phyloP scores from a whole-genome alignment of 2,329 filamentous ascomycete genomes.

The Cladosporium cucumerinum region DNA sequence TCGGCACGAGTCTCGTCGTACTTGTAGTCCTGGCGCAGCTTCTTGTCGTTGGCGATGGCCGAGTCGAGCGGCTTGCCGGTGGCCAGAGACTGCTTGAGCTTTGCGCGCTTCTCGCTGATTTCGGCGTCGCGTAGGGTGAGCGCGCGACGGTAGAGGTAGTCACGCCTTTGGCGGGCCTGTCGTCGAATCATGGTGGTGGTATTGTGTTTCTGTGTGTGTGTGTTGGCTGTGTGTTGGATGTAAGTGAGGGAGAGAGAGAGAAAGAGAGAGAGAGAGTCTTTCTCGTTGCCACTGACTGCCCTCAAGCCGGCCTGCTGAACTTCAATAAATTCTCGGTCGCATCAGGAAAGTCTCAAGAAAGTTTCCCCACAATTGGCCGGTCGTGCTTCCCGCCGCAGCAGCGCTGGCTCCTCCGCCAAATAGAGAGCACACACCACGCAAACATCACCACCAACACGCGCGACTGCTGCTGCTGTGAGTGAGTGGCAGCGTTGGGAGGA shows the following conservation, averaged over 20 bases:
- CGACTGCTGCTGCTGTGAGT: constrained; percentile 4
- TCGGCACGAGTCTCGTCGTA: constrained; percentile 83
- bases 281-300: no score
- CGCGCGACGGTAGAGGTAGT: constrained; percentile 88
- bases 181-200: constrained; percentile 52
- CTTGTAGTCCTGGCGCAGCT: constrained; percentile 80
- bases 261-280: no score
- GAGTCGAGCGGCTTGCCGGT: constrained; percentile 83
- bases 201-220: no score
- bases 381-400: neutral
- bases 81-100: constrained; percentile 80
- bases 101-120: constrained; percentile 84
- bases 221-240: neutral
- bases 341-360: neutral
- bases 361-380: constrained; percentile 4
- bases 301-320: neutral
- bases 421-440: constrained; percentile 4
- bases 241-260: no score
- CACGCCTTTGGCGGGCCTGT: constrained; percentile 74
- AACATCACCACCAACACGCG: neutral
- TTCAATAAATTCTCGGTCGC: constrained; percentile 4
- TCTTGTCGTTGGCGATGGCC: constrained; percentile 79
- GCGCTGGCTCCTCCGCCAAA: constrained; percentile 2
- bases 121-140: constrained; percentile 86
- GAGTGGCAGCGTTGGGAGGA: constrained; percentile 1